These are phyloP conservation scores for Pythium rishiriense DNA, from an alignment of 352 stramenopile genomes.

Conservation along the genomic window DNA sequence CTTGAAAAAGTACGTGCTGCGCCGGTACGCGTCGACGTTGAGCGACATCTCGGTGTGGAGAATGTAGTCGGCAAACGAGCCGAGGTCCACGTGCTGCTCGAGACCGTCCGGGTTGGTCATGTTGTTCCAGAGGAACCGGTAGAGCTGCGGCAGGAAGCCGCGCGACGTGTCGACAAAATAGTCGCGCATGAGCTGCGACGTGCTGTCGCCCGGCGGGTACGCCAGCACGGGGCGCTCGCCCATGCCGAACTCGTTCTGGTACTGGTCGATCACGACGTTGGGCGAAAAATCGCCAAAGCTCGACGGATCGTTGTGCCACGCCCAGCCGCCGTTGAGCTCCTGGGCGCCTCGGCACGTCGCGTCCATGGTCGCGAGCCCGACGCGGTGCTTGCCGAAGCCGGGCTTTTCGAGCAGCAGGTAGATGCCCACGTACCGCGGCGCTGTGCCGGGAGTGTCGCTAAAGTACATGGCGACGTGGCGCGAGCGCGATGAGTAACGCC, in stretches of 20 bases:
- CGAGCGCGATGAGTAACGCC: conserved; percentile 67
- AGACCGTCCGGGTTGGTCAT: conserved; percentile 65
- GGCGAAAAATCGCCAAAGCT: conserved; percentile 69
- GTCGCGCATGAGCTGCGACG: conserved; percentile 76
- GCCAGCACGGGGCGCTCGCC: conserved; percentile 62
- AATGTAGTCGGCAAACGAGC: conserved; percentile 74
- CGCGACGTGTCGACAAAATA: conserved; percentile 62
- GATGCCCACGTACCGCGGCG: conserved; percentile 56
- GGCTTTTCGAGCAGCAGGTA: conserved; percentile 80
- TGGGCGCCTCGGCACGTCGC: conserved; percentile 36
- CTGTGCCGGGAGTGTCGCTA: conserved; percentile 28
- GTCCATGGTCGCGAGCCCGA: conserved; percentile 59
- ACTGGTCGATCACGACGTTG: conserved; percentile 78
- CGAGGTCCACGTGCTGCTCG: conserved; percentile 62
- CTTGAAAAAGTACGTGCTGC: conserved; percentile 83
- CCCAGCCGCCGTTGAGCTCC: conserved; percentile 67
- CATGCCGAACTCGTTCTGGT: conserved; percentile 81
- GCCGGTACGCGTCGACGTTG: conserved; percentile 77
- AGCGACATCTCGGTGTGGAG: conserved; percentile 83
- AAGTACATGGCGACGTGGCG: conserved; percentile 75
- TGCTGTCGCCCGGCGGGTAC: conserved; percentile 47
- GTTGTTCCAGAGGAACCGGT: conserved; percentile 74
- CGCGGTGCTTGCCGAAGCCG: conserved; percentile 67
- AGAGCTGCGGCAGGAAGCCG: conserved; percentile 65
- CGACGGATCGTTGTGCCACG: conserved; percentile 76